Evolutionary conservation across 352 stramenopile genomes (phyloP), one percentile per base, ranked within the genome.

Genomic region (Salisapilia sapeloensis): DNA sequence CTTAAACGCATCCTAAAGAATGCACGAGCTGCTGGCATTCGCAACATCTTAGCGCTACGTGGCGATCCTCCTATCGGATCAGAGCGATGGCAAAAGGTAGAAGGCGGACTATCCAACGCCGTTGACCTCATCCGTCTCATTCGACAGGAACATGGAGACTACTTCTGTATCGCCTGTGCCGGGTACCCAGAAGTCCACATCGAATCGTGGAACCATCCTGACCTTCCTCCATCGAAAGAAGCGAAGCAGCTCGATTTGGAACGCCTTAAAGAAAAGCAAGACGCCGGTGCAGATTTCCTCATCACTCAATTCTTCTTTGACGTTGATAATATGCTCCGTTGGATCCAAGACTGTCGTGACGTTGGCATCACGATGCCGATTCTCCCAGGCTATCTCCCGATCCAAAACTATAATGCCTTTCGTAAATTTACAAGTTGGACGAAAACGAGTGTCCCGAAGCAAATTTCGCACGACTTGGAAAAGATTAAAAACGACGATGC

Each of bases 261-360:
- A 40, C 97, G 97, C 42, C 72, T 99, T 29, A 98, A 99, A 59
- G 55, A 87, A 20, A 99, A 97, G 45, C 66, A 84, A 42, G 94
- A 99, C 53, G 93, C 93, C 25, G 95, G 95, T 28, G 92, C 89
- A 18, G 91, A 99, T 47, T 95, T 98, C 18, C 96, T 99, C 53
- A 96, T 99, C 53, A 99, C 93, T n/a, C 94, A 99, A 78, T 98
- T 99, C 82, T 99, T 99, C 59, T 99, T 98, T 48, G 94, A 99
- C 51, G 74, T 87, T 18, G 79, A 94, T 46, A 92, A 96, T 28
- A 97, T 97, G 69, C 65, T 92, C 26, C 66, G 76, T 36, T 99
- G 97, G 65, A 82, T 98, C 24, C 58, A 89, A n/a, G 86, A 96
- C 45, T 95, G 79, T 51, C 66, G 84, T 36, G 56, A 63, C 21